A percentile compares a stretch with the other conserved stretches of the same genome.
Evolutionary conservation across 139 green algal genomes (phyloP).

Genomic region (Marvania coccoides): DNA sequence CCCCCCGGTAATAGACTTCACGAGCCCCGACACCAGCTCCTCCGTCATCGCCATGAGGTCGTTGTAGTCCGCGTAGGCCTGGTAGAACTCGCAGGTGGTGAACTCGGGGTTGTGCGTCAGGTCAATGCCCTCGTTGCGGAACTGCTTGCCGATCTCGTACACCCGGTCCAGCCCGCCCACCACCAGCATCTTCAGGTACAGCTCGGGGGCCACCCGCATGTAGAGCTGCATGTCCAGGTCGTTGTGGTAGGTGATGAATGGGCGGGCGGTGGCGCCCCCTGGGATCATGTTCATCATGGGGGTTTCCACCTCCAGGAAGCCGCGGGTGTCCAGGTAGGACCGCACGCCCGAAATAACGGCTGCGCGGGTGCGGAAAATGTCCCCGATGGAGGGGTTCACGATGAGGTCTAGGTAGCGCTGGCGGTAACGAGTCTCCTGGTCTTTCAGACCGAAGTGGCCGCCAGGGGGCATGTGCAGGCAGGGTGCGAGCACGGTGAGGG

Average conservation of each 20-base stretch:
- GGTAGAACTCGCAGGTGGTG: constrained; percentile 98
- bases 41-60: constrained; percentile 97
- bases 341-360: constrained; percentile 85
- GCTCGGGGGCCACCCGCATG: constrained; percentile 97
- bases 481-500: constrained; percentile 74
- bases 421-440: constrained; percentile 94
- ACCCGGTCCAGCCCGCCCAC: constrained; percentile 96
- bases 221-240: constrained; percentile 97
- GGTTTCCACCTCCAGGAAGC: constrained; percentile 94
- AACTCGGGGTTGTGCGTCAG: constrained; percentile 99
- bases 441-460: constrained; percentile 67
- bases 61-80: constrained; percentile 97
- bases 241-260: constrained; percentile 98
- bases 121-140: constrained; percentile 97
- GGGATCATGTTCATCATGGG: constrained; percentile 93
- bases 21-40: constrained; percentile 86
- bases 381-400: constrained; percentile 57
- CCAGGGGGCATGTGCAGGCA: constrained; percentile 97
- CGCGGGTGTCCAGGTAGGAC: constrained; percentile 78
- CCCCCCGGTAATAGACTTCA: constrained; percentile 76
- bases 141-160: constrained; percentile 78
- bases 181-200: constrained; percentile 98
- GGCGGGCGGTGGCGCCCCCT: constrained; percentile 83
- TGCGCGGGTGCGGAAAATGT: constrained; percentile 78
- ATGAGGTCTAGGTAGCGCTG: constrained; percentile 98